These are phyloP conservation scores for Neurospora sp. DNA, from an alignment of 495 filamentous ascomycete genomes.

Conservation along the genomic window DNA sequence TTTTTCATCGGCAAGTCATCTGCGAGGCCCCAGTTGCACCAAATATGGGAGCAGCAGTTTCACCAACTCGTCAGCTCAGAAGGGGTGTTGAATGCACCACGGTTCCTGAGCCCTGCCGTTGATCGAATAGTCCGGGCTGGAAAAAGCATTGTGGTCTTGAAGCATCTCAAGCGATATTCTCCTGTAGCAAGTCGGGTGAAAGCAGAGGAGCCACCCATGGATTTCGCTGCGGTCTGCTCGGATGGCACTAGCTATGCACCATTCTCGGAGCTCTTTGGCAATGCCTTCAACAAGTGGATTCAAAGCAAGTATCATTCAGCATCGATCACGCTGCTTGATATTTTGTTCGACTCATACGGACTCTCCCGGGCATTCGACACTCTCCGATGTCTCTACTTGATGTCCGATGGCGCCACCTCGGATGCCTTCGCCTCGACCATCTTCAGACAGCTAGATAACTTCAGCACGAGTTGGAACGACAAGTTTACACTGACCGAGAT, in stretches of 20 bases:
- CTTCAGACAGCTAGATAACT: slow-evolving; percentile 66
- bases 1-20: slow-evolving; percentile 64
- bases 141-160: slow-evolving; percentile 77
- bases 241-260: slow-evolving; percentile 44
- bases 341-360: slow-evolving; percentile 60
- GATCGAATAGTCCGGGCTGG: slow-evolving; percentile 72
- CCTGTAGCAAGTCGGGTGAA: slow-evolving; percentile 6
- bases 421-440: slow-evolving; percentile 55
- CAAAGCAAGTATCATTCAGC: slow-evolving; percentile 58
- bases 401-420: slow-evolving; percentile 55
- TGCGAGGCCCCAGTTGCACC: slow-evolving; percentile 47
- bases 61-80: slow-evolving; percentile 45
- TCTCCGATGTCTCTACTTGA: slow-evolving; percentile 62
- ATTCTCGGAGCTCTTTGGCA: slow-evolving; percentile 63
- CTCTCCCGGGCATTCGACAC: slow-evolving; percentile 56
- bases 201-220: slow-evolving; percentile 32
- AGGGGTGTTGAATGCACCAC: slow-evolving; percentile 53
- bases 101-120: slow-evolving; percentile 58
- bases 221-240: slow-evolving; percentile 46
- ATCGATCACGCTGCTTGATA: slow-evolving; percentile 49
- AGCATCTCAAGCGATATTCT: slow-evolving; percentile 43
- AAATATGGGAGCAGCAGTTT: slow-evolving; percentile 70
- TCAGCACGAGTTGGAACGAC: slow-evolving; percentile 65
- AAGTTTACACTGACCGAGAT: slow-evolving; percentile 73
- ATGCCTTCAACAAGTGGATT: slow-evolving; percentile 63